A percentile compares a stretch with the other conserved stretches of the same genome.
These are phyloP conservation scores for Penicillium frequentans DNA, from an alignment of 2,329 filamentous ascomycete species.

Conservation along the genomic window DNA sequence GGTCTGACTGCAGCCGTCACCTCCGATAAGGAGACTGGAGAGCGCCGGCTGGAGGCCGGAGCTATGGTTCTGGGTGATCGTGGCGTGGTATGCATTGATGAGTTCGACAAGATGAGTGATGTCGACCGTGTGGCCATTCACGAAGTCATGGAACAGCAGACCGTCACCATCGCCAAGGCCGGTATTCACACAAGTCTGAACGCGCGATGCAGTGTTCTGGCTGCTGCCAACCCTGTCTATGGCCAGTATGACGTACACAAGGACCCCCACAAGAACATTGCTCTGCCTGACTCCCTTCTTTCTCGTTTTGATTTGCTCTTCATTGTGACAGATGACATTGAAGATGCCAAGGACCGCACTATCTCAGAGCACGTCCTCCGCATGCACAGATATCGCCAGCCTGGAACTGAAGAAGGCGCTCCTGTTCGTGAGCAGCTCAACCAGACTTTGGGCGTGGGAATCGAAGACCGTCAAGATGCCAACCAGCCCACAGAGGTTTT, in stretches of 20 bases:
- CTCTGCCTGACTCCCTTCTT: conserved; percentile 89
- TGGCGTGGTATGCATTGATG: conserved; percentile 97
- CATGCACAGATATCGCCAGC: conserved; percentile 93
- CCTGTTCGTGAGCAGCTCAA: conserved; percentile 85
- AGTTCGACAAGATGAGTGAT: conserved; percentile 99
- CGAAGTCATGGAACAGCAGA: conserved; percentile 99
- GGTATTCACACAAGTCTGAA: conserved; percentile 98
- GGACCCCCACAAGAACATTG: conserved; percentile 98
- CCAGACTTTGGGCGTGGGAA: conserved; percentile 83
- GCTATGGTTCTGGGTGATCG: conserved; percentile 98
- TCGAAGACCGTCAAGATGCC: conserved; percentile 72
- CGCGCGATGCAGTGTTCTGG: conserved; percentile 92
- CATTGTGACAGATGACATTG: conserved; percentile 96
- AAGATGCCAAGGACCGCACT: conserved; percentile 85
- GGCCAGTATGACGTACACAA: conserved; percentile 99
- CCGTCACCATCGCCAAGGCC: conserved; percentile 97
- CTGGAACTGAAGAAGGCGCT: conserved; percentile 89
- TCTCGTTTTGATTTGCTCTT: conserved; percentile 99
- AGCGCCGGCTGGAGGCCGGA: conserved; percentile 90
- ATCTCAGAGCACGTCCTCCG: conserved; percentile 95
- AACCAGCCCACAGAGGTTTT: conserved; percentile 82
- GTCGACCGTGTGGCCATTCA: conserved; percentile 97
- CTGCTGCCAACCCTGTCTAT: conserved; percentile 95
- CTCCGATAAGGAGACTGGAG: conserved; percentile 94
- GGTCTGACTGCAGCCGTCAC: conserved; percentile 97